Evolutionary conservation across 2,329 filamentous ascomycete species (phyloP), one percentile per base, ranked within the genome.

Genomic region (Phyllosticta capitalensis): DNA sequence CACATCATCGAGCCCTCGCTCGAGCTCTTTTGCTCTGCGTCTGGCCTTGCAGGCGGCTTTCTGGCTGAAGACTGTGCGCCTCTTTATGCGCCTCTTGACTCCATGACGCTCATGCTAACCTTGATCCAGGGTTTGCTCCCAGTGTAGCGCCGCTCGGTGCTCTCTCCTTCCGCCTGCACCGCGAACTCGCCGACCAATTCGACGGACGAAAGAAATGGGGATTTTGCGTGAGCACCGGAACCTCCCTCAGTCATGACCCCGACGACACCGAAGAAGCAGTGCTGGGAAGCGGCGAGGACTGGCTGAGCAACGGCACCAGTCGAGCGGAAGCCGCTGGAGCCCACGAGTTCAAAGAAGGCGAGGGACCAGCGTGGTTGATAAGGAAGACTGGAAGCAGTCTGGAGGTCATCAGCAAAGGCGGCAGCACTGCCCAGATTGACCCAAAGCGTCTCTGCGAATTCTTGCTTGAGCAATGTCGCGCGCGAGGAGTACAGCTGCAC

Each of bases 31-130:
- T 80, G 83, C 10, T 89, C 85, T 28, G 88, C 89, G 0, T 91
- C 87, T 1, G 88, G 89, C 1, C 85, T 82, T 64, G 87, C 88
- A 0, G 89, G 81, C 19, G 88, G 89, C 0, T 92, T 92, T 67
- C 68, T 92, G 9, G 88, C 88, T 0, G 78, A 77, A 33, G 86
- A 92, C 69, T 92, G 88, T 76, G 67, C 19, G 54, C 20, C 22
- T n/a, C n/a, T 10, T 30, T 33, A n/a, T 19, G 48, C 45, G 14
- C 12, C 45, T 4, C 3, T 19, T 6, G n/a, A 56, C 26, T 49
- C 6, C 22, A 22, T 54, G 33, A 19, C 49, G 48, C 48, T 30
- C 33, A 33, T 33, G 24, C 61, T 61, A 28, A 55, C 57, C 20
- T 26, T 21, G 19, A 64, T 4, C 50, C 33, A 75, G 73, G 73